These are phyloP conservation scores for Myrica gale DNA, from an alignment of 306 rosid genomes.

Conservation along the genomic window DNA sequence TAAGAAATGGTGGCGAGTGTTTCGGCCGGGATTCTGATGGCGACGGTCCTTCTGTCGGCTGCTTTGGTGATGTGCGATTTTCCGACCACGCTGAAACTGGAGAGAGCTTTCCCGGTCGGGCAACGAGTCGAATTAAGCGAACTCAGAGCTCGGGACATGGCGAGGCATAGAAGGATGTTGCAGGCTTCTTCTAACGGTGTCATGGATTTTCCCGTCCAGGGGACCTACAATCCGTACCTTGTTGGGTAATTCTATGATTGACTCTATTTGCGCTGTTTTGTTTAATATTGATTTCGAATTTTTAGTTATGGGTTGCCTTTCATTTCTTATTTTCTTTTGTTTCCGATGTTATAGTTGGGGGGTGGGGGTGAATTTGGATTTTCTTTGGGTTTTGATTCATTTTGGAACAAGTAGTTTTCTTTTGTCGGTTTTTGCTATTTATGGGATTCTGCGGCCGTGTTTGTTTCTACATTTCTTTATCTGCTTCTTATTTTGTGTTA, in stretches of 20 bases:
- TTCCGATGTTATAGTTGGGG: neutral
- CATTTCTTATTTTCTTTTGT: constrained; percentile 1
- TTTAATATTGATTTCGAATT: constrained; percentile 3
- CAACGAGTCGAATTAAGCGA: constrained; percentile 64
- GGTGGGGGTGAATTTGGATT: constrained; percentile 16
- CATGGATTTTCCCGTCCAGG: constrained; percentile 62
- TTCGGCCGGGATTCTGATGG: constrained; percentile 22
- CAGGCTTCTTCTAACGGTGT: constrained; percentile 65
- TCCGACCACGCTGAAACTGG: constrained; percentile 59
- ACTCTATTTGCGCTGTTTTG: neutral
- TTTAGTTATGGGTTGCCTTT: constrained; percentile 4
- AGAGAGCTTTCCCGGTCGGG: constrained; percentile 76
- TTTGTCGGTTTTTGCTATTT: constrained; percentile 1
- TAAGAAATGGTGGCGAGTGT: constrained; percentile 42
- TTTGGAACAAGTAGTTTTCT: constrained; percentile 5
- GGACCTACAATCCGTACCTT: constrained; percentile 76
- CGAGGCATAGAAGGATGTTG: constrained; percentile 74
- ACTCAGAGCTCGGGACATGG: constrained; percentile 64
- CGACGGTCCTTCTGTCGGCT: constrained; percentile 30
- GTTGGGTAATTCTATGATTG: constrained; percentile 64
- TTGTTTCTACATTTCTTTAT: neutral
- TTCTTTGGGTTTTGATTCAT: constrained; percentile 20
- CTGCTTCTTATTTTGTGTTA: neutral
- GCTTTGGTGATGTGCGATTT: constrained; percentile 36
- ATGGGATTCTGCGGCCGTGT: neutral